Evolutionary conservation across 805 yeast species (phyloP).

Genomic region (Yarrowia bubula): DNA sequence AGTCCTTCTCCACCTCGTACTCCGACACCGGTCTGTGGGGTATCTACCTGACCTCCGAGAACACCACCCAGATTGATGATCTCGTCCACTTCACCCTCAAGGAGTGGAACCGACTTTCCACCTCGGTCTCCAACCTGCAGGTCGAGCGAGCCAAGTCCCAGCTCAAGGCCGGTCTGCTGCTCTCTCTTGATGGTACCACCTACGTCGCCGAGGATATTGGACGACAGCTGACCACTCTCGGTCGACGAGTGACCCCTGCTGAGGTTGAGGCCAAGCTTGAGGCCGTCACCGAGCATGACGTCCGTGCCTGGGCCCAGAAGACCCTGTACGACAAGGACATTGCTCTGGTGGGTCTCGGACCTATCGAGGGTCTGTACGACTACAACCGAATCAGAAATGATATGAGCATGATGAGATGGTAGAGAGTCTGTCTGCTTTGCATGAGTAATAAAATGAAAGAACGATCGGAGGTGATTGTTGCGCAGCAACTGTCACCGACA

Average conservation of each 20-base stretch:
- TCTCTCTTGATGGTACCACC: slow-evolving; percentile 91
- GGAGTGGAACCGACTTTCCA: slow-evolving; percentile 86
- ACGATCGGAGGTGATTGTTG: neutral
- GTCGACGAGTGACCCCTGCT: slow-evolving; percentile 69
- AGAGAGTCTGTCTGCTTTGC: slow-evolving; percentile 28
- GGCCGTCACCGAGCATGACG: slow-evolving; percentile 71
- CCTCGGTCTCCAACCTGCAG: slow-evolving; percentile 80
- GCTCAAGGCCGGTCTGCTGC: slow-evolving; percentile 82
- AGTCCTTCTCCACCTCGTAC: slow-evolving; percentile 95
- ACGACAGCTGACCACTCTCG: slow-evolving; percentile 93
- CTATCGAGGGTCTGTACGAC: slow-evolving; percentile 67
- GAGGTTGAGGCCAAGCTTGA: slow-evolving; percentile 75
- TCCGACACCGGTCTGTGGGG: slow-evolving; percentile 99
- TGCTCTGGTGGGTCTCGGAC: slow-evolving; percentile 90
- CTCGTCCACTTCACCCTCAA: slow-evolving; percentile 71
- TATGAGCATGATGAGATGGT: slow-evolving; percentile 45
- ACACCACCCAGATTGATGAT: slow-evolving; percentile 59
- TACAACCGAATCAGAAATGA: slow-evolving; percentile 57
- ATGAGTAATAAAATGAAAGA: slow-evolving; percentile 25
- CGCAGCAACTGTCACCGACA: neutral
- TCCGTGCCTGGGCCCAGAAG: slow-evolving; percentile 84
- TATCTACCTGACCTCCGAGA: slow-evolving; percentile 83
- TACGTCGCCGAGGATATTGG: slow-evolving; percentile 98
- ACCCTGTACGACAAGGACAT: slow-evolving; percentile 73
- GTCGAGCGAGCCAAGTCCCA: slow-evolving; percentile 94